Evolutionary conservation across 1,284 basidiomycete genomes (phyloP).

Genomic region (Ceratobasidium sp.): DNA sequence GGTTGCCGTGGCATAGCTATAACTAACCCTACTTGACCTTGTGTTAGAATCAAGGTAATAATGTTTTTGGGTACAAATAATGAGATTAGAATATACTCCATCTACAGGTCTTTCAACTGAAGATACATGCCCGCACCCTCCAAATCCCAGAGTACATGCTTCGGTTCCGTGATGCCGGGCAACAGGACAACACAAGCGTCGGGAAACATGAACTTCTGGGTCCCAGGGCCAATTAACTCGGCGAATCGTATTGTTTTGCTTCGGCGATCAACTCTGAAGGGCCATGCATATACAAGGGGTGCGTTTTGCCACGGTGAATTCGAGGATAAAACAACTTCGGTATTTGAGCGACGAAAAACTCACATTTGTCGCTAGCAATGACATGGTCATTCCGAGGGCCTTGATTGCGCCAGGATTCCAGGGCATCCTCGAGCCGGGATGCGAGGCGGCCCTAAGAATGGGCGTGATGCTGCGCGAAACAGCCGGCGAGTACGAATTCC

Average conservation of each 20-base stretch:
- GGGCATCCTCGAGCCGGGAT: too few relatives aligned
- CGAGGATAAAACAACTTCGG: not conserved
- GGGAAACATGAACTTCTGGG: not conserved
- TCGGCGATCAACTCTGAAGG: not conserved
- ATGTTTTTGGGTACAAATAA: not conserved
- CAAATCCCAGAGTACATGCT: not conserved
- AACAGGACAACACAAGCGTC: slow-evolving; percentile 10
- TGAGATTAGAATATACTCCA: not conserved
- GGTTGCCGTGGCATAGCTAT: too few relatives aligned
- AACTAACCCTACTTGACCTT: too few relatives aligned
- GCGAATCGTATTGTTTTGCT: not conserved
- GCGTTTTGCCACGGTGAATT: not conserved
- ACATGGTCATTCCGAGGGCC: not conserved
- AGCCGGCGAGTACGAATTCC: slow-evolving; percentile 8
- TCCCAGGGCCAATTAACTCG: not conserved
- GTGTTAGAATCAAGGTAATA: not conserved
- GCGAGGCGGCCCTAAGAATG: too few relatives aligned
- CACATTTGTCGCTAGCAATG: not conserved
- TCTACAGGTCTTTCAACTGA: not conserved
- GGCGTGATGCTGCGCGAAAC: not conserved
- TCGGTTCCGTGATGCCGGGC: not conserved
- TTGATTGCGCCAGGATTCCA: not conserved
- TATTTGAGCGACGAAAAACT: not conserved
- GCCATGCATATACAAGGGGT: not conserved
- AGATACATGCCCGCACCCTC: slow-evolving; percentile 12